Evolutionary conservation across 225 moss, liverwort and hornwort species (phyloP).

Genomic region (Thuidium tamariscinum): DNA sequence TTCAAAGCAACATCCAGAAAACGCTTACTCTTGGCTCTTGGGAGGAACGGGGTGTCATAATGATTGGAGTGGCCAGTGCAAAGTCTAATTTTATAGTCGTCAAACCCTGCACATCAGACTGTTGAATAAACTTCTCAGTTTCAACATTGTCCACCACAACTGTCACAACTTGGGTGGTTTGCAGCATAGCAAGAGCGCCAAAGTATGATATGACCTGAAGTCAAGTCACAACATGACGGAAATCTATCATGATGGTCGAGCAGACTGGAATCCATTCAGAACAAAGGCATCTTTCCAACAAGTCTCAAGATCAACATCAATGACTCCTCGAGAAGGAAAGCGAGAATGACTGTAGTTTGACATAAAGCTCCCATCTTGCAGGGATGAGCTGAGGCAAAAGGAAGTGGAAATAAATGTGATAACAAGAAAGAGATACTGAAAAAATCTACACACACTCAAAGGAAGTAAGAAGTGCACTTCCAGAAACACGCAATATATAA

Average conservation of each 20-base stretch:
- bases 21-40: background rate
- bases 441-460: background rate
- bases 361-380: background rate
- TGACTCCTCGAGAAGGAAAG: background rate
- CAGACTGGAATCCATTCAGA: background rate
- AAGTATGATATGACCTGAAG: conserved; percentile 58
- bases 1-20: background rate
- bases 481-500: background rate
- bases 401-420: background rate
- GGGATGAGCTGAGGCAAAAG: background rate
- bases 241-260: background rate
- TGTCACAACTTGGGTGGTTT: conserved; percentile 59
- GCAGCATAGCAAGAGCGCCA: conserved; percentile 59
- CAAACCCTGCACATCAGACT: background rate
- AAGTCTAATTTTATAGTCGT: background rate
- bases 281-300: background rate
- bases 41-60: accelerated
- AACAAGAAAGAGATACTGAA: background rate
- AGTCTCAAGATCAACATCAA: background rate
- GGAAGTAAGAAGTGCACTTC: background rate
- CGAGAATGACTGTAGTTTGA: background rate
- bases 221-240: background rate
- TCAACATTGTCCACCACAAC: conserved; percentile 14
- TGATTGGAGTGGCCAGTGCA: background rate
- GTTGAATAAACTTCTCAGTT: background rate